phyloP scores from a whole-genome alignment of 768 basidiomycete species.

The Clavulina sp. region DNA sequence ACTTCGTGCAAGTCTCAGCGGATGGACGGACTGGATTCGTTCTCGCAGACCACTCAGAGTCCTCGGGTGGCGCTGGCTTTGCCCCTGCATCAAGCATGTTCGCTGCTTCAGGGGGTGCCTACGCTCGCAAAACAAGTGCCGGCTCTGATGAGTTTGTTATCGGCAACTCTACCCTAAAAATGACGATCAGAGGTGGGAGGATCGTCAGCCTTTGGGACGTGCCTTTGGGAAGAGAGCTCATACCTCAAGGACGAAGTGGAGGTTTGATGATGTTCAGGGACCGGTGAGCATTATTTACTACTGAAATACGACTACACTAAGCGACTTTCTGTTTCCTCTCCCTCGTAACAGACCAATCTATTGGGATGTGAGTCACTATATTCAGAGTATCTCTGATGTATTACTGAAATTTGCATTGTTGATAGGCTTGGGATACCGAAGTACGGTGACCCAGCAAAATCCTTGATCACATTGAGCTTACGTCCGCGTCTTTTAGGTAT shows the following conservation, averaged over 20 bases:
- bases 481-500: constrained; percentile 77
- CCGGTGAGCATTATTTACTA: no score
- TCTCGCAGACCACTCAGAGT: constrained; percentile 45
- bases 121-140: constrained; percentile 24
- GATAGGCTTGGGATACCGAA: no score
- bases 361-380: constrained; percentile 18
- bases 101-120: constrained; percentile 15
- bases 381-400: no score
- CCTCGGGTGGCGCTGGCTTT: constrained; percentile 20
- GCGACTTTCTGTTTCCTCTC: no score
- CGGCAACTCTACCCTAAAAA: constrained; percentile 47
- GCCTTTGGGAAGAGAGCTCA: constrained; percentile 64
- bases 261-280: constrained; percentile 83
- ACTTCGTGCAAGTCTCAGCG: constrained; percentile 45
- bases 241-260: constrained; percentile 54
- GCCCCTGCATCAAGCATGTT: constrained; percentile 24
- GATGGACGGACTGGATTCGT: constrained; percentile 54
- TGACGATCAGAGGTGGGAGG: constrained; percentile 67
- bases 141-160: constrained; percentile 58
- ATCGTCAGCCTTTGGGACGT: constrained; percentile 75
- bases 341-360: constrained; percentile 20
- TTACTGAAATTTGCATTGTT: no score
- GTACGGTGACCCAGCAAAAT: no score
- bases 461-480: no score
- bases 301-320: no score